A percentile compares a stretch with the other conserved stretches of the same genome.
Conservation (phyloP, 306 rosid species). For the Vachellia pachyceras region DNA sequence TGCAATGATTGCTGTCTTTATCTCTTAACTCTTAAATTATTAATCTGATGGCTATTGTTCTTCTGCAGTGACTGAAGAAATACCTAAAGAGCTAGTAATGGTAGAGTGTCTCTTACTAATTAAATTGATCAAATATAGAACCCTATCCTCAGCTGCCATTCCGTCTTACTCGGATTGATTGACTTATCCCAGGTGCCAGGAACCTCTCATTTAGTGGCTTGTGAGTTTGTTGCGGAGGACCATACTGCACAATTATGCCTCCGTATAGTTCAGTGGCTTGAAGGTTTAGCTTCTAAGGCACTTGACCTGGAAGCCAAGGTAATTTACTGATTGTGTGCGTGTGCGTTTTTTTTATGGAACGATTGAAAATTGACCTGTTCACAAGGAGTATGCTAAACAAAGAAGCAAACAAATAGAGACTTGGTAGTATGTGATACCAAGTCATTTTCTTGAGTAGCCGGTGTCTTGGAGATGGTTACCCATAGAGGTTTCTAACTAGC, state of each 20-base stretch:
- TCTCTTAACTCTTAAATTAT: not conserved
- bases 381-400: conserved; percentile 9
- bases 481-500: too few relatives aligned
- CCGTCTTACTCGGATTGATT: conserved; percentile 40
- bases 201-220: conserved; percentile 89
- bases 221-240: conserved; percentile 85
- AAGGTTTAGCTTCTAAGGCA: conserved; percentile 89
- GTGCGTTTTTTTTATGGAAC: not conserved
- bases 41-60: conserved; percentile 42
- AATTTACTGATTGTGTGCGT: conserved; percentile 8
- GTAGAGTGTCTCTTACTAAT: conserved; percentile 50
- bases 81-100: conserved; percentile 75
- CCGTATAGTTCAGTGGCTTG: conserved; percentile 96
- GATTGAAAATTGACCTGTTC: conserved; percentile 29
- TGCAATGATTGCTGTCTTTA: conserved; percentile 20
- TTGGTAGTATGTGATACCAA: too few relatives aligned
- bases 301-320: conserved; percentile 96
- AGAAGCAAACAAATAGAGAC: not conserved
- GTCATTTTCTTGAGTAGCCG: too few relatives aligned
- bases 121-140: conserved; percentile 8
- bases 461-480: too few relatives aligned
- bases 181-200: conserved; percentile 66
- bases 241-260: conserved; percentile 87
- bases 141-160: not conserved
- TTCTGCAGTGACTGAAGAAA: conserved; percentile 85